Evolutionary conservation across 1,284 basidiomycete genomes (phyloP).

Genomic region (Heliocybe sulcata): DNA sequence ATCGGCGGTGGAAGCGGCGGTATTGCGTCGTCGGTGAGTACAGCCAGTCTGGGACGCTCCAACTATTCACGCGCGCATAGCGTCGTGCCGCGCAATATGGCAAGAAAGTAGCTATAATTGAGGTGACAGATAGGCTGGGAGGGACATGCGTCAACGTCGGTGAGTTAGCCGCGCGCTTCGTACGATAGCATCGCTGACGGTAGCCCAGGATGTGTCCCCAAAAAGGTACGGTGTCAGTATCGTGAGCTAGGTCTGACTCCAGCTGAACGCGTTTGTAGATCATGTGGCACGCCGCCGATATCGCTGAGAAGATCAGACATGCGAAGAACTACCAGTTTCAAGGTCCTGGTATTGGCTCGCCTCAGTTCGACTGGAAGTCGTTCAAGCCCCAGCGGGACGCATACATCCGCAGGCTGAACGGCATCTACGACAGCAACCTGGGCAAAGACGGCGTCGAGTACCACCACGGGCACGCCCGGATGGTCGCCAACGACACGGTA

Average conservation of each 20-base stretch:
- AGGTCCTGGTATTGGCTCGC: constrained; percentile 33
- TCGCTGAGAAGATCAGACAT: constrained; percentile 78
- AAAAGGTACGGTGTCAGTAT: constrained; percentile 50
- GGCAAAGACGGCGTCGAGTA: constrained; percentile 87
- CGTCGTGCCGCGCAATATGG: constrained; percentile 90
- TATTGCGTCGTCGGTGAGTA: constrained; percentile 64
- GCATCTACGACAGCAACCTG: constrained; percentile 89
- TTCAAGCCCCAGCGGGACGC: constrained; percentile 95
- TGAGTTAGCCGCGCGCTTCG: constrained; percentile 27
- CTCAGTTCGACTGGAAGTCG: constrained; percentile 82
- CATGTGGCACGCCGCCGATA: constrained; percentile 99
- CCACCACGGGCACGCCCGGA: constrained; percentile 74
- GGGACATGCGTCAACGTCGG: constrained; percentile 98
- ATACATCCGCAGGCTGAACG: constrained; percentile 88
- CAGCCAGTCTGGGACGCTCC: background rate
- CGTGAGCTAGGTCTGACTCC: background rate
- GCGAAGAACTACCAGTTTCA: constrained; percentile 76
- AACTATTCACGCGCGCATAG: constrained; percentile 27
- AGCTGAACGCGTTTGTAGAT: constrained; percentile 45
- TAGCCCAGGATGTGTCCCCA: constrained; percentile 81
- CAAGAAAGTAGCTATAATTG: constrained; percentile 89
- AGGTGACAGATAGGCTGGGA: constrained; percentile 72
- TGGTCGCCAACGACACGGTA: constrained; percentile 60
- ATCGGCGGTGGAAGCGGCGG: constrained; percentile 86
- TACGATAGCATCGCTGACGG: background rate